Percentiles rank a stretch among this genome's conserved stretches.
These are phyloP conservation scores for Coemansia sp. DNA, from an alignment of 192 early-diverging fungal species.

Conservation along the genomic window DNA sequence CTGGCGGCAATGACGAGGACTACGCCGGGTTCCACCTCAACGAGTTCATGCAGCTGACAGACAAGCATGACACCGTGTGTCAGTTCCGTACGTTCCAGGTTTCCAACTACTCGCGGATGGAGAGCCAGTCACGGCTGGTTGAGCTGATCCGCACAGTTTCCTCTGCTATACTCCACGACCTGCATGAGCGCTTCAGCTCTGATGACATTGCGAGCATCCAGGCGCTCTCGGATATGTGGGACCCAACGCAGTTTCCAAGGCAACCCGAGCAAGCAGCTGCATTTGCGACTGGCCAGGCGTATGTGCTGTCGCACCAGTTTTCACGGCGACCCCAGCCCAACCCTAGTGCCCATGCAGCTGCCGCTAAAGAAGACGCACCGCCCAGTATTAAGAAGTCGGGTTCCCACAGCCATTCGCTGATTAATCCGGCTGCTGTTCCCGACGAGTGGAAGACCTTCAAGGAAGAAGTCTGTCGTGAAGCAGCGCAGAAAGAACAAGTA, in stretches of 20 bases:
- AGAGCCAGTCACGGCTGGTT: conserved; percentile 31
- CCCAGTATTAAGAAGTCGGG: neutral
- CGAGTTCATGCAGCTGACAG: conserved; percentile 52
- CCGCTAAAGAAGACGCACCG: neutral
- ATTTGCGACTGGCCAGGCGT: conserved; percentile 20
- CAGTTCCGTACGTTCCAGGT: conserved; percentile 36
- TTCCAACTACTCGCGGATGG: conserved; percentile 23
- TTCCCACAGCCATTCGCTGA: conserved; percentile 11
- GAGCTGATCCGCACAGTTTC: conserved; percentile 50
- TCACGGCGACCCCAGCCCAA: neutral
- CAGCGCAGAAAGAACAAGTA: conserved; percentile 1
- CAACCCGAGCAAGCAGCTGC: neutral
- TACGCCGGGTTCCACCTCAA: conserved; percentile 46
- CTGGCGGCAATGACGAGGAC: conserved; percentile 20
- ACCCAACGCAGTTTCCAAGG: conserved; percentile 39
- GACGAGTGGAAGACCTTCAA: conserved; percentile 42
- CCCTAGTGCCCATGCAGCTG: neutral
- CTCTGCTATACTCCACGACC: conserved; percentile 39
- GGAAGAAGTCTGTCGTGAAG: conserved; percentile 12
- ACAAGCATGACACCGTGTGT: conserved; percentile 18
- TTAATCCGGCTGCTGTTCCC: conserved; percentile 8
- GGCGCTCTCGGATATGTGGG: conserved; percentile 48
- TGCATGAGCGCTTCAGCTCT: conserved; percentile 36
- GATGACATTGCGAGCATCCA: conserved; percentile 33
- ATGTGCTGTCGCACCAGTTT: conserved; percentile 15